Conservation (phyloP, 805 yeast genomes). For the Aciculoconidium aculeatum region DNA sequence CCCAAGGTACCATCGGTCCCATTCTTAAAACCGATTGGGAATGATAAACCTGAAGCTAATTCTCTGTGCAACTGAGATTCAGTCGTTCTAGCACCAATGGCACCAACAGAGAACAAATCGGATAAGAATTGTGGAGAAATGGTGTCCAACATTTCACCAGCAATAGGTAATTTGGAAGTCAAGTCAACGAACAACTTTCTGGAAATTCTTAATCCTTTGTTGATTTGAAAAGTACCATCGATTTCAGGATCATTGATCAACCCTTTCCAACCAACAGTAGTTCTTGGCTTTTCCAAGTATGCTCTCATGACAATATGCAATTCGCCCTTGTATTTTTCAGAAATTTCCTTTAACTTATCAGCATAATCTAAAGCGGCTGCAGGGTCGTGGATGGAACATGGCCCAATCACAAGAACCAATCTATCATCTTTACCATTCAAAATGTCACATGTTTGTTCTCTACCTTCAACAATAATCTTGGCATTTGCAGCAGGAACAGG, state of each 20-base stretch:
- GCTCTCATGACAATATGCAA: slow-evolving; percentile 93
- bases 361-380: slow-evolving; percentile 89
- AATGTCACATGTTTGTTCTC: slow-evolving; percentile 68
- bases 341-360: slow-evolving; percentile 49
- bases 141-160: slow-evolving; percentile 96
- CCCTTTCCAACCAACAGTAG: slow-evolving; percentile 99
- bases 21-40: slow-evolving; percentile 98
- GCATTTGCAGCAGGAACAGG: slow-evolving; percentile 59
- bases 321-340: slow-evolving; percentile 64
- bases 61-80: slow-evolving; percentile 98
- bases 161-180: slow-evolving; percentile 84
- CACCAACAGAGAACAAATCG: slow-evolving; percentile 92
- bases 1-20: slow-evolving; percentile 96
- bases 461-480: slow-evolving; percentile 63
- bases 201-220: slow-evolving; percentile 87
- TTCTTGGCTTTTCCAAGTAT: slow-evolving; percentile 94
- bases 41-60: slow-evolving; percentile 90
- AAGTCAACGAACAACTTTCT: slow-evolving; percentile 81
- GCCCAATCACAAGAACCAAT: slow-evolving; percentile 85
- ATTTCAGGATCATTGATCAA: slow-evolving; percentile 95
- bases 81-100: slow-evolving; percentile 98
- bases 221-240: slow-evolving; percentile 86
- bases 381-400: slow-evolving; percentile 96
- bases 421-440: slow-evolving; percentile 83
- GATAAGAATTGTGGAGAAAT: slow-evolving; percentile 94